Evolutionary conservation across 257 asterid species (phyloP), one percentile per base, ranked within the genome.

Genomic region (Lycium ferocissimum): DNA sequence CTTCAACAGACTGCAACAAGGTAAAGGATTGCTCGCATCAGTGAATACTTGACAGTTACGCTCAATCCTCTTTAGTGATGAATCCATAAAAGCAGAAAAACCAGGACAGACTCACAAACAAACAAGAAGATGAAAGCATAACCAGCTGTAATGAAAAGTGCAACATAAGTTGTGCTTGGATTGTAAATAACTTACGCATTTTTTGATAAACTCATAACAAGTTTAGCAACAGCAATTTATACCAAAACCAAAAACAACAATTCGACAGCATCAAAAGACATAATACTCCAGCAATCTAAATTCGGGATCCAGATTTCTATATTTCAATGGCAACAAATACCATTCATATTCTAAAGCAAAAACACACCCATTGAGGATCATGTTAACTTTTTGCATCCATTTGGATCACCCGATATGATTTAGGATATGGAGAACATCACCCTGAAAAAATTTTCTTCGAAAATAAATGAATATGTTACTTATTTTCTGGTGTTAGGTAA

Each of bases 1-100:
- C 99, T 89, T 97, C 99, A 83, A 97, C 98, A 83, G 99, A 93
- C 99, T 97, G 96, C 91, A 88, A 82, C 8, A 88, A 79, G 81
- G n/a, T 84, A 87, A 62, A 70, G 43, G 33, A 57, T 26, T 65
- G 38, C 56, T 40, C 35, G 65, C 4, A 51, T 76, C 47, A 76
- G 82, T 76, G 47, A 76, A 75, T 47, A 35, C 51, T 22, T 76
- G 45, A 51, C 47, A 26, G 45, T 51, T 51, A 76, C 45, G 20
- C 63, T 76, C 45, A 45, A 51, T 76, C 63, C 22, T 26, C 65
- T 1, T 51, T 26, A 76, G 6, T 76, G 61, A 49, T 75, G 43
- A 53, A 76, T 76, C 82, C 61, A 49, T 14, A 49, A 33, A 75
- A 75, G 20, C 62, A 22, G 20, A 13, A 20, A 47, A 49, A 75